Base-by-base conservation (phyloP, 2,329 filamentous ascomycete genomes). In the Rhexocercosporidium sp. region DNA sequence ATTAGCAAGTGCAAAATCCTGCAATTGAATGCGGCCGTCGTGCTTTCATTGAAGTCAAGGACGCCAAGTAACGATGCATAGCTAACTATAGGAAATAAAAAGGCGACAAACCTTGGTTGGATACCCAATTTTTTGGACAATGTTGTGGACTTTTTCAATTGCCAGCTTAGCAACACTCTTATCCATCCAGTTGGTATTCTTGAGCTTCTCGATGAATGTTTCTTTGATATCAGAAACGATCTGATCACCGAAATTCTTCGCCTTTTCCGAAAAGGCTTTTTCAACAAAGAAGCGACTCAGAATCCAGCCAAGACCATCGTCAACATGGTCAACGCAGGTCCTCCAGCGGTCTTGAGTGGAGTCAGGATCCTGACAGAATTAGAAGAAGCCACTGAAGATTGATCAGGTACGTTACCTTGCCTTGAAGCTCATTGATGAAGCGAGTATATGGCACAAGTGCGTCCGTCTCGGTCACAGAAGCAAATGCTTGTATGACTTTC, bases 151-250 rank as follows among this genome's bases (percentile, higher is more conserved):
- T 75, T 92, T 92, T 63, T 88, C 80, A 51, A 88, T 85, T 1
- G 88, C 88, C 7, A 87, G 80, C 62, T 85, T 80, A 53, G 85
- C 84, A 22, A 89, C 87, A 53, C 85, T 82, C 1, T 86, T 79
- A 51, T 88, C 86, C 85, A 91, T 90, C 90, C 90, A 92, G 18
- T 82, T 79, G 0, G 87, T 86, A 2, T 80, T 78, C 41, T 85
- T 81, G 54, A 92, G 79, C 66, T 86, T 90, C 65, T 86, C 83
- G 3, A 85, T 84, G 72, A 92, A 93, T 22, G 87, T 84, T 18
- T 85, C 81, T 77, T 91, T 91, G 75, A 93, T 90, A 70, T 92
- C 88, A 11, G 85, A 85, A n/a, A 92, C 85, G 71, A 94, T 88
- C 63, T 88, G 84, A 66, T 92, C 88, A 18, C 89, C 89, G 54